Evolutionary conservation across 805 yeast species (phyloP).

Genomic region (Wickerhamiella kazuoi): DNA sequence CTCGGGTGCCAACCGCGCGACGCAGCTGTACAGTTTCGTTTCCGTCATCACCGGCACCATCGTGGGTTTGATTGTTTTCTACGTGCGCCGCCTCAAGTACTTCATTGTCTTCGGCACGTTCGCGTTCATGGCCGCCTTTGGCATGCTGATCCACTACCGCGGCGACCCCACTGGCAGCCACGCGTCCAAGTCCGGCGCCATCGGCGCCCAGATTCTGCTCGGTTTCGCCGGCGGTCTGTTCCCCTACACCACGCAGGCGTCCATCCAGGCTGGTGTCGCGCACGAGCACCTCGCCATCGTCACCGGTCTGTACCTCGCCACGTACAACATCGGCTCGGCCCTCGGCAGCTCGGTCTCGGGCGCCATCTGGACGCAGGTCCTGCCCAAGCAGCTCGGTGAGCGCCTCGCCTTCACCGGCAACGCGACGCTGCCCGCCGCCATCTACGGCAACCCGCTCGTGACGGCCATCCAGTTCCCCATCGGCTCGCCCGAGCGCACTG

Average conservation of each 20-base stretch:
- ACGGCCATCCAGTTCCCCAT: conserved; percentile 33
- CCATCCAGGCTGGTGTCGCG: conserved; percentile 38
- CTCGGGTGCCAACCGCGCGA: conserved; percentile 50
- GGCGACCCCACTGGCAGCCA: conserved; percentile 29
- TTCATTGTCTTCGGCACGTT: conserved; percentile 42
- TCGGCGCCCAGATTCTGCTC: conserved; percentile 44
- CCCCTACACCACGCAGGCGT: conserved; percentile 45
- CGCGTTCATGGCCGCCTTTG: conserved; percentile 45
- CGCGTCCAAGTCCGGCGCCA: conserved; percentile 30
- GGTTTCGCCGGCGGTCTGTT: conserved; percentile 65
- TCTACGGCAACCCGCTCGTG: conserved; percentile 37
- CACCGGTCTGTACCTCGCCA: conserved; percentile 38
- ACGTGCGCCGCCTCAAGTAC: conserved; percentile 35
- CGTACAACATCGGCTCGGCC: conserved; percentile 46
- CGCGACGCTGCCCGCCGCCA: conserved; percentile 26
- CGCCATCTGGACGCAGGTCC: conserved; percentile 49
- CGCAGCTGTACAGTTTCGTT: conserved; percentile 44
- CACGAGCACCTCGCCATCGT: conserved; percentile 51
- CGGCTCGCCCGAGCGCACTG: conserved; percentile 46
- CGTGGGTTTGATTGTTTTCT: conserved; percentile 35
- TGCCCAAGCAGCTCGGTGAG: conserved; percentile 29
- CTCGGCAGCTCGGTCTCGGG: conserved; percentile 48
- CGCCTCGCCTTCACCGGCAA: conserved; percentile 19
- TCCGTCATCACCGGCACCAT: conserved; percentile 43
- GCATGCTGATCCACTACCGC: conserved; percentile 40